Evolutionary conservation across 176 grass and related monocot genomes (phyloP).

Genomic region (Alopecurus myosuroides): DNA sequence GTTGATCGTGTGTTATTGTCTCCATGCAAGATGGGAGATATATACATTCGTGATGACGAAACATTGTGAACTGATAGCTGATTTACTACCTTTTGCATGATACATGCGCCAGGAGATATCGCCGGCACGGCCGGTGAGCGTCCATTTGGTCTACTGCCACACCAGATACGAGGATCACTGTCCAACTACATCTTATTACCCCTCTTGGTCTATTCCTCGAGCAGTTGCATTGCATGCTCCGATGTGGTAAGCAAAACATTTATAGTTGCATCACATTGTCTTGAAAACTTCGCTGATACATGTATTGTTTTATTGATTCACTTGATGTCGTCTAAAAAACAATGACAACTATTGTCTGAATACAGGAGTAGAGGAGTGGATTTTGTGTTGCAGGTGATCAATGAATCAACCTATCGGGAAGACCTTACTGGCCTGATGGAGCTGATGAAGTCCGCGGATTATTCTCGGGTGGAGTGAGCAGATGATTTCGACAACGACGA

Average conservation of each 20-base stretch:
- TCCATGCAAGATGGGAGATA: not conserved
- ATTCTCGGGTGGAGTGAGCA: slow-evolving; percentile 58
- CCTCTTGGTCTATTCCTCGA: slow-evolving; percentile 76
- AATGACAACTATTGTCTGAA: slow-evolving; percentile 68
- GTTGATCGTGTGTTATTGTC: not conserved
- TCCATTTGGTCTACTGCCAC: slow-evolving; percentile 59
- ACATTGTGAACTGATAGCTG: not conserved
- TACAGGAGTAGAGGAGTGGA: slow-evolving; percentile 69
- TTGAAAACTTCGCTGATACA: not conserved
- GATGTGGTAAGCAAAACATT: slow-evolving; percentile 49
- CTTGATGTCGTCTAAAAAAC: not conserved
- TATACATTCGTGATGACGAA: not conserved
- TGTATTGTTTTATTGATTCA: not conserved
- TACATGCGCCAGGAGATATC: slow-evolving; percentile 79
- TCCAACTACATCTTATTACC: slow-evolving; percentile 69
- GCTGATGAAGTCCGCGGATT: slow-evolving; percentile 57
- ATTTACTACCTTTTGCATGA: slow-evolving; percentile 39
- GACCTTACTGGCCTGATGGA: slow-evolving; percentile 84
- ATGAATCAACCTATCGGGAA: slow-evolving; percentile 84
- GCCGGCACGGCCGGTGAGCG: slow-evolving; percentile 39
- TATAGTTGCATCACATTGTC: not conserved
- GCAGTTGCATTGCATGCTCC: slow-evolving; percentile 84
- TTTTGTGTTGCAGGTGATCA: slow-evolving; percentile 89
- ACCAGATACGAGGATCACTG: slow-evolving; percentile 87
- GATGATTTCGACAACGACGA: slow-evolving; percentile 50